Evolutionary conservation across 805 yeast species (phyloP).

Genomic region (Ogataea siamensis): DNA sequence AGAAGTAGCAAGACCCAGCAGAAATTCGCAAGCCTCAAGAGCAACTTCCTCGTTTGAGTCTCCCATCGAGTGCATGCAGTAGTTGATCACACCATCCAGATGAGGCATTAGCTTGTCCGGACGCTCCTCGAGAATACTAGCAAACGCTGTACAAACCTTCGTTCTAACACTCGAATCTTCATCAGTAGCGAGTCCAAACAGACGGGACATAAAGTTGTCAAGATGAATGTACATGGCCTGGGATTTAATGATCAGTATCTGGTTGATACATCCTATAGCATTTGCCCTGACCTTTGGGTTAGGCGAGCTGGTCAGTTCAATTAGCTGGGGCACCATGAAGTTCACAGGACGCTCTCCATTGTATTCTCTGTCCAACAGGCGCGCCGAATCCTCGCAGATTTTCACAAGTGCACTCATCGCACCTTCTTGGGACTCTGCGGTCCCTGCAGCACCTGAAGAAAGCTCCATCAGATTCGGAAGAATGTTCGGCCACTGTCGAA

Average conservation of each 20-base stretch:
- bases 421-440: constrained; percentile 56
- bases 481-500: constrained; percentile 69
- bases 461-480: constrained; percentile 67
- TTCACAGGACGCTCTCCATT: constrained; percentile 66
- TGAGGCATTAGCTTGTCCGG: constrained; percentile 82
- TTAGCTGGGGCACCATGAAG: constrained; percentile 62
- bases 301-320: constrained; percentile 46
- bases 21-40: constrained; percentile 89
- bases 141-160: constrained; percentile 75
- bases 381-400: constrained; percentile 85
- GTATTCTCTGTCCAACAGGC: constrained; percentile 60
- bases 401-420: constrained; percentile 80
- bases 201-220: constrained; percentile 60
- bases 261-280: constrained; percentile 70
- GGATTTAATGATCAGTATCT: constrained; percentile 66
- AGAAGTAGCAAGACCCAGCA: constrained; percentile 70
- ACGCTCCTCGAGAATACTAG: constrained; percentile 65
- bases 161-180: constrained; percentile 58
- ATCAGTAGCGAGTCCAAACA: constrained; percentile 71
- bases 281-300: constrained; percentile 54
- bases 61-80: constrained; percentile 75
- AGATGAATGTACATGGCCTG: constrained; percentile 61
- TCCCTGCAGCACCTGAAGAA: constrained; percentile 46
- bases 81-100: constrained; percentile 80
- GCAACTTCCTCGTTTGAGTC: constrained; percentile 70